Base-by-base conservation (phyloP, 306 rosid species). In the Quercus dentata region DNA sequence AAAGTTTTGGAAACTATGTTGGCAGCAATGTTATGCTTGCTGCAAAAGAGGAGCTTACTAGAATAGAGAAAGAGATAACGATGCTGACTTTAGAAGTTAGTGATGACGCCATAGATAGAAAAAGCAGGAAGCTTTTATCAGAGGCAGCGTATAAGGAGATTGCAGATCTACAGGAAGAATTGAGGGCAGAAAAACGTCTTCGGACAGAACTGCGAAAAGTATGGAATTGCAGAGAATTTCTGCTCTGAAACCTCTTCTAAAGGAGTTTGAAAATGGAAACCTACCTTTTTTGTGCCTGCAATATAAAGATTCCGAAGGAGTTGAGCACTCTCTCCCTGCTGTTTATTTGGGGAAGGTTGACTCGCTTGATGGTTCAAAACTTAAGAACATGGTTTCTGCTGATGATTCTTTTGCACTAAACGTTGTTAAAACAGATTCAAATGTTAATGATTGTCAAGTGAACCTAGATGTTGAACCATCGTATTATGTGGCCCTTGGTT, bases 21-120 rank as follows among this genome's bases (percentile, higher is more conserved):
- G 85, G 99, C 83, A 92, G 98, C 90, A 95, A 86, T 73, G 99
- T 95, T 77, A 92, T 95, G 99, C 75, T 90, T 87, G 98, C 98
- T 74, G 92, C 99, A 82, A 91, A 89, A 88, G 99, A 92, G 76
- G 99, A 95, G 85, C 73, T 92, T 63, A 77, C 79, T 69, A 92
- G 80, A 79, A 91, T 92, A 72, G 85, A 84, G 84, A 90, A 88
- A 84, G 99, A 95, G 85, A 87, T 91, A 74, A 86, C 91, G 78
- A 69, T 85, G 56, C 86, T 92, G 78, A 86, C 85, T 76, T 86
- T 76, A 41, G 99, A 91, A 75, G 83, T 88, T 61, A 92, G 89
- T 19, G 98, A 92, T 56, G 99, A 92, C 12, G 95, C 97, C 75
- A 91, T 95, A 35, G 97, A 95, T 70, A 86, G 85, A 83, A 95